Evolutionary conservation across 192 early-diverging fungal genomes (phyloP).

Genomic region (Jimgerdemannia lactiflua): DNA sequence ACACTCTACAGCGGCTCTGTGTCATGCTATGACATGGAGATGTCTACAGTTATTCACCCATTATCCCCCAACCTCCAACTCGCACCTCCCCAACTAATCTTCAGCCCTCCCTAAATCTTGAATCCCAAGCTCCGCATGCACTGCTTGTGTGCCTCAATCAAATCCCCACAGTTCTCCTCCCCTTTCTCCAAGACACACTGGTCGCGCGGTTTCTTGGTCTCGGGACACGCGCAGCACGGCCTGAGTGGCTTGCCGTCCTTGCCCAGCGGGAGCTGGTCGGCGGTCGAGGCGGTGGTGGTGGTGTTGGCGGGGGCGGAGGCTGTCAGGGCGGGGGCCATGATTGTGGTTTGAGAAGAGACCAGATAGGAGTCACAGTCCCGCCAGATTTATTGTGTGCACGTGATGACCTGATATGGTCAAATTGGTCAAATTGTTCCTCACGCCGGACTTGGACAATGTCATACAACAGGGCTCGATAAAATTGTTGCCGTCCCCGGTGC

Average conservation of each 20-base stretch:
- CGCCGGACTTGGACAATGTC: no score
- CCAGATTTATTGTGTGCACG: no score
- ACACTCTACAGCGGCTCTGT: no score
- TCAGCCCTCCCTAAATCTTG: constrained; percentile 59
- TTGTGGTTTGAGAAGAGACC: not conserved
- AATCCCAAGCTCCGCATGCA: constrained; percentile 96
- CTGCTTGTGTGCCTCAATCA: constrained; percentile 83
- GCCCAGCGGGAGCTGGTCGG: constrained; percentile 29
- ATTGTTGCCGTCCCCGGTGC: no score
- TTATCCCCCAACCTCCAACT: no score
- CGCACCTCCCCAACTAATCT: no score
- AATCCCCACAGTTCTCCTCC: constrained; percentile 85
- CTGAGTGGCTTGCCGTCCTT: constrained; percentile 63
- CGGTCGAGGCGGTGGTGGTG: not conserved
- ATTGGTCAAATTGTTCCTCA: no score
- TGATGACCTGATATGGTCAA: no score
- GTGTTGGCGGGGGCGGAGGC: not conserved
- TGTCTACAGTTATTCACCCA: no score
- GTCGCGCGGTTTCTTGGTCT: constrained; percentile 89
- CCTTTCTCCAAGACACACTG: constrained; percentile 84
- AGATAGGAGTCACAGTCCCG: no score
- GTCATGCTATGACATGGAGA: no score
- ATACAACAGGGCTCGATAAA: no score
- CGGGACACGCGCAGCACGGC: constrained; percentile 97
- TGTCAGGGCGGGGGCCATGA: not conserved